Percentiles rank a stretch among this genome's conserved stretches.
These are phyloP conservation scores for Beauveria sp. DNA, from an alignment of 2,329 filamentous ascomycete genomes.

Conservation along the genomic window DNA sequence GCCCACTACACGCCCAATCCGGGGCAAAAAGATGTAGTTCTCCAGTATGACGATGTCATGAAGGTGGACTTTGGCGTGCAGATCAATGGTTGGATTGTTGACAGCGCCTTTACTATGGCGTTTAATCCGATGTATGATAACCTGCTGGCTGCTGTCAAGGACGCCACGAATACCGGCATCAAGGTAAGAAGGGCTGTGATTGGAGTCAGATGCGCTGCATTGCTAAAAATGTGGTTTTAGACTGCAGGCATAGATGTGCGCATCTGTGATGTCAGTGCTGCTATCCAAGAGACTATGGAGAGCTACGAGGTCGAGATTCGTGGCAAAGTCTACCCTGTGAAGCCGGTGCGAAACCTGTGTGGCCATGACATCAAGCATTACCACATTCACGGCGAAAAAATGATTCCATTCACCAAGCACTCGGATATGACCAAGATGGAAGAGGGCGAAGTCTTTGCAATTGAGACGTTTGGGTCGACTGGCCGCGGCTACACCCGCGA, in stretches of 20 bases:
- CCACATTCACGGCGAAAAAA: conserved; percentile 82
- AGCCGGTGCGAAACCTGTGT: conserved; percentile 73
- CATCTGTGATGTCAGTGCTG: conserved; percentile 71
- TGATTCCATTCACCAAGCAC: conserved; percentile 81
- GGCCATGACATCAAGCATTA: conserved; percentile 82
- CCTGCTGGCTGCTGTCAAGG: conserved; percentile 61
- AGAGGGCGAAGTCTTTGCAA: conserved; percentile 85
- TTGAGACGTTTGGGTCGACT: conserved; percentile 88
- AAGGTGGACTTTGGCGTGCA: conserved; percentile 75
- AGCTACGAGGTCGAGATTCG: conserved; percentile 79
- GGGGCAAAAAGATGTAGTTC: conserved; percentile 60
- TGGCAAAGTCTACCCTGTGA: conserved; percentile 69
- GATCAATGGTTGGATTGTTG: conserved; percentile 67
- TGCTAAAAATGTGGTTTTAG: neutral
- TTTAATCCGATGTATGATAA: conserved; percentile 68
- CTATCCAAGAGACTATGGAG: conserved; percentile 84
- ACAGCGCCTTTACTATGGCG: conserved; percentile 68
- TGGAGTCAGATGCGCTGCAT: neutral
- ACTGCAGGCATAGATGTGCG: conserved; percentile 77
- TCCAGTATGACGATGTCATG: conserved; percentile 64
- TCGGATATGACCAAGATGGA: conserved; percentile 87
- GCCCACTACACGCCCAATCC: conserved; percentile 80
- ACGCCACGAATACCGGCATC: conserved; percentile 75
- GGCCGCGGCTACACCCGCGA: conserved; percentile 75
- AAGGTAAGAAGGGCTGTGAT: conserved; percentile 29